Evolutionary conservation across 768 basidiomycete genomes (phyloP), one percentile per base, ranked within the genome.

Genomic region (Pleurotus eryngii): DNA sequence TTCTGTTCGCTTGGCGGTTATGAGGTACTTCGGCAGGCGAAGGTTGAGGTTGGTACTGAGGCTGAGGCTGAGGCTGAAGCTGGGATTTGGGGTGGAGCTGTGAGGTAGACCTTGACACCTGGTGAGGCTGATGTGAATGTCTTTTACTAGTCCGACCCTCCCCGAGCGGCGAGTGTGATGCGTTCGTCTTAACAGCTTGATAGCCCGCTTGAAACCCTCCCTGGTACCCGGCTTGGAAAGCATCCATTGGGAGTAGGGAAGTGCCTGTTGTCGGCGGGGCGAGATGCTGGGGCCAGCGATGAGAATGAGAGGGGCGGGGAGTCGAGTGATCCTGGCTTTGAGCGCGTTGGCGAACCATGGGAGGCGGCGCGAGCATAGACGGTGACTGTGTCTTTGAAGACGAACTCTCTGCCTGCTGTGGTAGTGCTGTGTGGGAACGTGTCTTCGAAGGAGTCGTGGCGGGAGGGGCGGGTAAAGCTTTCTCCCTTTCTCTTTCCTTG

Each of bases 341-440:
- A 5, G 51, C 39, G 11, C 51, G n/a, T 38, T 54, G 51, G n/a
- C 51, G 35, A n/a, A 26, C 27, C 51, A 54, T 54, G 2, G 51
- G 37, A 54, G 51, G 51, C 3, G 51, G 51, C 14, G 43, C 39
- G 15, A 22, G 51, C 14, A 42, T 22, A 8, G 9, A 22, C 15
- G 17, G 18, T 5, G 46, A 20, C 8, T 7, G 8, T 11, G 17
- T 37, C 39, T 37, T 51, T n/a, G 3, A 5, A 4, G 15, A 5
- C 15, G 9, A 12, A 15, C 17, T 30, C 27, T 37, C 26, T n/a
- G n/a, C 42, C 42, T 22, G n/a, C 8, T 51, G 26, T 8, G 14
- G 11, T 35, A 11, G 30, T 35, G 11, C 11, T 9, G 30, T 11
- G 30, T 35, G 30, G 30, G 9, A 35, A 4, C 49, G 22, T 39